These are phyloP conservation scores for Chlorociboria aeruginascens DNA, from an alignment of 495 filamentous ascomycete species.

Conservation along the genomic window DNA sequence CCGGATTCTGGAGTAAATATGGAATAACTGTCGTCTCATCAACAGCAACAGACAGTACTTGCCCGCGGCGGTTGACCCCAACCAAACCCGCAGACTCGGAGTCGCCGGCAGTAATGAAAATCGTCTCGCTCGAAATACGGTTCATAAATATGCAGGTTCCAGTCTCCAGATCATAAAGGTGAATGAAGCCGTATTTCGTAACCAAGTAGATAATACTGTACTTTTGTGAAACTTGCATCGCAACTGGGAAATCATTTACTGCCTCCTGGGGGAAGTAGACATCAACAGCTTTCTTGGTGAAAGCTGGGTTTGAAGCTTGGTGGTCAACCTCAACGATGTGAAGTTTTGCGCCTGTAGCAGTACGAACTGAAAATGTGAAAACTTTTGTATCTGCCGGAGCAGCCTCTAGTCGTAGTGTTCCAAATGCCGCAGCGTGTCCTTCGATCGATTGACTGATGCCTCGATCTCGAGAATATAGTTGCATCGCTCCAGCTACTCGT, in stretches of 20 bases:
- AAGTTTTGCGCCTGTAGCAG: conserved; percentile 79
- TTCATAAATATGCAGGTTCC: conserved; percentile 99
- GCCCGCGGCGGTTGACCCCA: conserved; percentile 92
- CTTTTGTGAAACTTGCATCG: conserved; percentile 90
- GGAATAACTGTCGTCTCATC: conserved; percentile 85
- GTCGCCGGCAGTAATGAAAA: conserved; percentile 86
- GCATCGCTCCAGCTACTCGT: conserved; percentile 89
- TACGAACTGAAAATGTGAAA: conserved; percentile 91
- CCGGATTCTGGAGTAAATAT: conserved; percentile 91
- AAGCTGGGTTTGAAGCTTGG: conserved; percentile 70
- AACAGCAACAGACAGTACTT: conserved; percentile 85
- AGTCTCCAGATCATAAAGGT: conserved; percentile 94
- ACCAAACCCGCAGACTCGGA: conserved; percentile 66
- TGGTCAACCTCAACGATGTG: conserved; percentile 98
- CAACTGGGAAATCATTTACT: conserved; percentile 92
- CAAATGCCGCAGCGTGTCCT: conserved; percentile 93
- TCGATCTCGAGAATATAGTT: conserved; percentile 89
- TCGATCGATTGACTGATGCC: conserved; percentile 97
- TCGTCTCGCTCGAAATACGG: conserved; percentile 96
- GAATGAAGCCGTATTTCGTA: conserved; percentile 98
- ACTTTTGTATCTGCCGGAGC: conserved; percentile 85
- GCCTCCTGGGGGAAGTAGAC: conserved; percentile 96
- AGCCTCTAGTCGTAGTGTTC: conserved; percentile 75
- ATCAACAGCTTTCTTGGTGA: conserved; percentile 90
- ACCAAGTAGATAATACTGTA: conserved; percentile 95